Percentiles rank a stretch among this genome's conserved stretches.
These are phyloP conservation scores for Calonectria pseudoturangicola DNA, from an alignment of 2,329 filamentous ascomycete species.

Conservation along the genomic window DNA sequence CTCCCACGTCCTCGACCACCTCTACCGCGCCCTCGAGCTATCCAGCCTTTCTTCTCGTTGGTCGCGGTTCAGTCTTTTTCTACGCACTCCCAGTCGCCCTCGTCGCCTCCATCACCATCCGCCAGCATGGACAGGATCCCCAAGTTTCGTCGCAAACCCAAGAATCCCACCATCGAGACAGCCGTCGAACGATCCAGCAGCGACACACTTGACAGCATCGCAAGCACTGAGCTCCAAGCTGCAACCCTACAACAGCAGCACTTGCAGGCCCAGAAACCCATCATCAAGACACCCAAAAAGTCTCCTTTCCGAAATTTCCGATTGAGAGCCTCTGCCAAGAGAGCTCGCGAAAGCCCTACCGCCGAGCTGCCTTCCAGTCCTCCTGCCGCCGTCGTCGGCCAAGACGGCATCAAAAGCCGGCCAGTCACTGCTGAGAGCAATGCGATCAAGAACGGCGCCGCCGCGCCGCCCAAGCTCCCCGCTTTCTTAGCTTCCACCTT, in stretches of 20 bases:
- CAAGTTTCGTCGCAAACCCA: constrained; percentile 66
- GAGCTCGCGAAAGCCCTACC: constrained; percentile 66
- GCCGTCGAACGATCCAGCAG: constrained; percentile 59
- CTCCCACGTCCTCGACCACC: constrained; percentile 33
- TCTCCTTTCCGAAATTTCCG: constrained; percentile 67
- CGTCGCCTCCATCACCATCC: constrained; percentile 20
- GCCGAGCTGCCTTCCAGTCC: constrained; percentile 56
- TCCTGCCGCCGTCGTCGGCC: constrained; percentile 59
- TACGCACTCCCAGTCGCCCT: constrained; percentile 9
- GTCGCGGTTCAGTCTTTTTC: constrained; percentile 39
- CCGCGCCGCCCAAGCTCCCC: constrained; percentile 56
- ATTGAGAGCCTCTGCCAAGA: constrained; percentile 67
- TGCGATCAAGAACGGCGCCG: constrained; percentile 44
- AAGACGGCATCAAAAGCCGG: constrained; percentile 59
- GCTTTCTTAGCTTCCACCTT: constrained; percentile 62
- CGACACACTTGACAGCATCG: constrained; percentile 54
- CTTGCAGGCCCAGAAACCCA: constrained; percentile 47
- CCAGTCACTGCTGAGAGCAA: constrained; percentile 47
- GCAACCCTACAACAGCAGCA: constrained; percentile 49
- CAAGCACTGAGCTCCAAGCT: constrained; percentile 52
- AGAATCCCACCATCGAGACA: constrained; percentile 65
- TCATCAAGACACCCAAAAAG: constrained; percentile 56
- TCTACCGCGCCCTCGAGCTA: constrained; percentile 42
- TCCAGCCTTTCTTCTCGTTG: constrained; percentile 41
- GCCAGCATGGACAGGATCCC: constrained; percentile 64